A percentile compares a stretch with the other conserved stretches of the same genome.
Evolutionary conservation across 176 grass and related monocot genomes (phyloP).

Genomic region (Ensete ventricosum): DNA sequence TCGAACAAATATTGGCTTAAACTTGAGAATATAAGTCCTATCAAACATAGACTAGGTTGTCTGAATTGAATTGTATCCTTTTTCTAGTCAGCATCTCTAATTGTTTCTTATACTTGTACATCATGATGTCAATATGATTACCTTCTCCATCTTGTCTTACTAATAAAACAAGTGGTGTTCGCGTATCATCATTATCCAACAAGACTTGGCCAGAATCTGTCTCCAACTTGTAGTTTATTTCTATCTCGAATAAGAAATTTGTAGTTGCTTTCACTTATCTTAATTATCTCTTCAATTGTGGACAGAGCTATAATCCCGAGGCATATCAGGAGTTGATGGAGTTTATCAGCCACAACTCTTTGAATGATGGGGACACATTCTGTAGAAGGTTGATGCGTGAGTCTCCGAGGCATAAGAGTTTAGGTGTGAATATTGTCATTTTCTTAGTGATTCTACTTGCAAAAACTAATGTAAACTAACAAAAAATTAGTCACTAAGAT

Average conservation of each 20-base stretch:
- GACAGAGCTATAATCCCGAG: constrained; percentile 78
- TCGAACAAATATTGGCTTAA: no score
- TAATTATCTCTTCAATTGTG: neutral
- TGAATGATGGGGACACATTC: constrained; percentile 61
- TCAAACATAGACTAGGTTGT: no score
- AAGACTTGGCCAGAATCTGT: no score
- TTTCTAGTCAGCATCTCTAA: no score
- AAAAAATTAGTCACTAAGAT: no score
- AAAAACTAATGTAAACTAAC: neutral
- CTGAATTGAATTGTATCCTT: no score
- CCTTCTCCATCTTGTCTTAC: no score
- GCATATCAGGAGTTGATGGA: constrained; percentile 67
- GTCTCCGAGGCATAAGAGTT: constrained; percentile 50
- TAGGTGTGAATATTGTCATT: constrained; percentile 34
- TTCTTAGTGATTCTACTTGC: neutral
- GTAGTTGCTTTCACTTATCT: neutral
- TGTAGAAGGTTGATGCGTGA: constrained; percentile 61
- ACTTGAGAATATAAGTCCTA: no score
- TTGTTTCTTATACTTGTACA: no score
- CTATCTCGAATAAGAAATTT: neutral
- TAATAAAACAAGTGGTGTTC: no score
- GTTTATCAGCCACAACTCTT: constrained; percentile 47
- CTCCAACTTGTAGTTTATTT: neutral
- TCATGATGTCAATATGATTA: no score
- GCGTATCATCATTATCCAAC: no score